Percentiles rank a stretch among this genome's conserved stretches.
These are phyloP conservation scores for Xerocomellus chrysenteron DNA, from an alignment of 768 basidiomycete species.

Conservation along the genomic window DNA sequence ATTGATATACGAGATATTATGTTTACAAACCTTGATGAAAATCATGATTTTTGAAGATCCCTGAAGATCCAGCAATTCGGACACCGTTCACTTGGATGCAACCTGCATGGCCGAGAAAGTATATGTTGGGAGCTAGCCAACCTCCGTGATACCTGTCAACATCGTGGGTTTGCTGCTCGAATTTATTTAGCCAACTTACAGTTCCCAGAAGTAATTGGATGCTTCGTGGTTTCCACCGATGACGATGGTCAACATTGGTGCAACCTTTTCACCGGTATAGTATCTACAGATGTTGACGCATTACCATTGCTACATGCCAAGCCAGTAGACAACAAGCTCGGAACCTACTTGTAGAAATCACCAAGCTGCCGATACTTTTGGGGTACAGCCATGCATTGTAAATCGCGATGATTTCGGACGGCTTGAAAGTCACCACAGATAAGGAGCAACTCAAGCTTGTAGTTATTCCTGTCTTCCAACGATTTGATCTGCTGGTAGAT, in stretches of 20 bases:
- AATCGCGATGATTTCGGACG: conserved; percentile 78
- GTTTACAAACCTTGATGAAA: conserved; percentile 58
- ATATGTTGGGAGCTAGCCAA: conserved; percentile 96
- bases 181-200: conserved; percentile 50
- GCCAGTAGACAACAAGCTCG: not conserved
- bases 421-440: conserved; percentile 98
- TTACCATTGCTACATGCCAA: not conserved
- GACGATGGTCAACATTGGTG: conserved; percentile 86
- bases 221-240: conserved; percentile 99
- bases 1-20: not conserved
- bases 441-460: conserved; percentile 80
- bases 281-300: conserved; percentile 50
- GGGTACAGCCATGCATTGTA: conserved; percentile 90
- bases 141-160: conserved; percentile 84
- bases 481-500: conserved; percentile 73
- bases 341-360: conserved; percentile 71
- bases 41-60: conserved; percentile 82
- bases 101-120: conserved; percentile 91
- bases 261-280: conserved; percentile 78
- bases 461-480: conserved; percentile 60
- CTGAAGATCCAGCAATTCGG: conserved; percentile 86
- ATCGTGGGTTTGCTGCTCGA: conserved; percentile 1
- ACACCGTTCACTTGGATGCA: conserved; percentile 86
- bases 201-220: conserved; percentile 94
- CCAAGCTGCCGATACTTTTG: conserved; percentile 83